Percentiles rank a stretch among this genome's conserved stretches.
These are phyloP conservation scores for Curvularia eragrostidis DNA, from an alignment of 2,329 filamentous ascomycete species.

Conservation along the genomic window DNA sequence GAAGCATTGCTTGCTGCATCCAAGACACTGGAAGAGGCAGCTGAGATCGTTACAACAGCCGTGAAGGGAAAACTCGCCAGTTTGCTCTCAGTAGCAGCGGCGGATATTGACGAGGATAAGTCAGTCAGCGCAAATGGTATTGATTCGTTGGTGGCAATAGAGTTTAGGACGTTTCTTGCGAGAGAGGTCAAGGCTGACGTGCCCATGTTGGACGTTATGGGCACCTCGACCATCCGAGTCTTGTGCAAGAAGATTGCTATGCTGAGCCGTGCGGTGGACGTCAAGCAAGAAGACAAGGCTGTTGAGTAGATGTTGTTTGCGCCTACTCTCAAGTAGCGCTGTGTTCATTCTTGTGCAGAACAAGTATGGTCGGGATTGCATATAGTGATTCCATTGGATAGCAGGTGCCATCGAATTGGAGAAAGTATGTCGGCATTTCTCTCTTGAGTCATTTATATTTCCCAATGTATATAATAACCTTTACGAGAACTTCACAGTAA, in stretches of 20 bases:
- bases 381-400: no score
- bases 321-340: no score
- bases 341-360: no score
- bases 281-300: slow-evolving; percentile 2
- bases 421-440: no score
- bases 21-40: not conserved
- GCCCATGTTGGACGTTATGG: slow-evolving; percentile 8
- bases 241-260: slow-evolving; percentile 4
- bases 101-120: slow-evolving; percentile 5
- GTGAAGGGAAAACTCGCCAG: not conserved
- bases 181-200: slow-evolving; percentile 4
- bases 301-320: not conserved
- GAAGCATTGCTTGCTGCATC: not conserved
- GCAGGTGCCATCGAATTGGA: no score
- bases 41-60: not conserved
- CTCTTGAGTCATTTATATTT: no score
- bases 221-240: slow-evolving; percentile 1
- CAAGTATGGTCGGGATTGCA: no score
- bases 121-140: slow-evolving; percentile 2
- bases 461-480: no score
- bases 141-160: slow-evolving; percentile 5
- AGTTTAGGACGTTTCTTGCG: slow-evolving; percentile 5
- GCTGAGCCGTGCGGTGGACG: slow-evolving; percentile 1
- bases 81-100: slow-evolving; percentile 1
- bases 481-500: not conserved